phyloP scores from a whole-genome alignment of 495 filamentous ascomycete genomes.

The Symbiotaphrina buchneri region DNA sequence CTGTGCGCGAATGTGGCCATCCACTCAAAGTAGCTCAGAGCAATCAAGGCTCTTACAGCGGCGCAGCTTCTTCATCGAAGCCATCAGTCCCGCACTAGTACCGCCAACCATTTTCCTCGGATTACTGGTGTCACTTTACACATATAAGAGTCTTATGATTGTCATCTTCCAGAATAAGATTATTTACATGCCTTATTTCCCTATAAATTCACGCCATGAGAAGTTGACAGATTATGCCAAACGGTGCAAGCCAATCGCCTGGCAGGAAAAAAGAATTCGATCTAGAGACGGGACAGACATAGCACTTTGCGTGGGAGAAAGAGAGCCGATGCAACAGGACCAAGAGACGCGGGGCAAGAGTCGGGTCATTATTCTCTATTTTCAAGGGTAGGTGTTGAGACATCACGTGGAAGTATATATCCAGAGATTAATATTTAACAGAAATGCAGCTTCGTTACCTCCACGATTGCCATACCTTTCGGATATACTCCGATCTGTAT shows the following conservation, averaged over 20 bases:
- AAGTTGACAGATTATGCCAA: slow-evolving; percentile 34
- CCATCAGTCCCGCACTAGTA: slow-evolving; percentile 29
- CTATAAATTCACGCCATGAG: slow-evolving; percentile 21
- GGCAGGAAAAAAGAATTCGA: slow-evolving; percentile 31
- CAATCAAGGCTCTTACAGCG: not conserved
- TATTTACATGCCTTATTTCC: slow-evolving; percentile 48
- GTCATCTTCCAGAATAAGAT: slow-evolving; percentile 66
- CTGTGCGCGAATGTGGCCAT: too few relatives aligned
- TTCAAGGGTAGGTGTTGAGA: slow-evolving; percentile 22
- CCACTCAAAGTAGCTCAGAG: too few relatives aligned
- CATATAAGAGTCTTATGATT: slow-evolving; percentile 66
- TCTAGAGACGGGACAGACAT: slow-evolving; percentile 37
- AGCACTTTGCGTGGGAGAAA: slow-evolving; percentile 27
- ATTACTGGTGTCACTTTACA: slow-evolving; percentile 43
- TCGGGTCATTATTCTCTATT: slow-evolving; percentile 28
- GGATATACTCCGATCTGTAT: slow-evolving; percentile 12
- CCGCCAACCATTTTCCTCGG: slow-evolving; percentile 46
- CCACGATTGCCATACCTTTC: slow-evolving; percentile 49
- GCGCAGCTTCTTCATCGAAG: slow-evolving; percentile 1
- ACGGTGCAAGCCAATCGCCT: slow-evolving; percentile 33
- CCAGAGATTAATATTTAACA: slow-evolving; percentile 4
- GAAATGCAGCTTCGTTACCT: slow-evolving; percentile 46
- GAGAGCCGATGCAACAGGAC: slow-evolving; percentile 3
- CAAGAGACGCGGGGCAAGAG: slow-evolving; percentile 2
- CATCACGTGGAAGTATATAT: slow-evolving; percentile 1